phyloP scores from a whole-genome alignment of 331 rosid genomes.

The Ulmus americana region DNA sequence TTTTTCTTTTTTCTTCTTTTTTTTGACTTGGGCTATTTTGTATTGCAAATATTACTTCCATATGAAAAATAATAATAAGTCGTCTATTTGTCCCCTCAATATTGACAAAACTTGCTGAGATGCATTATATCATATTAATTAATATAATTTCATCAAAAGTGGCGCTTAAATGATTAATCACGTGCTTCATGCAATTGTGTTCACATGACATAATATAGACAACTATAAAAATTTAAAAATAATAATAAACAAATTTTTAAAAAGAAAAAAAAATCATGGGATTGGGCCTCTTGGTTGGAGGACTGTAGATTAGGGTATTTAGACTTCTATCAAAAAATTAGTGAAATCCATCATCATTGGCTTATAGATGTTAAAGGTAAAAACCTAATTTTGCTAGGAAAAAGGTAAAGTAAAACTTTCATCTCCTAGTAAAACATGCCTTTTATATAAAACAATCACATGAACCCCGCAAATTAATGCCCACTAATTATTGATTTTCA shows the following conservation, averaged over 20 bases:
- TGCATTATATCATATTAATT: background rate
- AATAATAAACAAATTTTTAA: background rate
- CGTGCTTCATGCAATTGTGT: constrained; percentile 1
- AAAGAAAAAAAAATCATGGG: background rate
- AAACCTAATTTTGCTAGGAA: background rate
- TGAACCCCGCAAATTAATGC: constrained; percentile 55
- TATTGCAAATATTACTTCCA: background rate
- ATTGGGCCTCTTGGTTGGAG: constrained; percentile 10
- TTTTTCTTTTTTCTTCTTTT: no score
- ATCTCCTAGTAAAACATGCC: background rate
- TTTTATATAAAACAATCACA: constrained; percentile 39
- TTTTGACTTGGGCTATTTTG: no score
- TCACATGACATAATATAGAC: background rate
- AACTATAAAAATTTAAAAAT: background rate
- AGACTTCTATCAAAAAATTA: constrained; percentile 11
- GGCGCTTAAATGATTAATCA: constrained; percentile 1
- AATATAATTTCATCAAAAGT: constrained; percentile 3
- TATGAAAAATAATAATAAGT: background rate
- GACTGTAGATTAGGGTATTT: constrained; percentile 1
- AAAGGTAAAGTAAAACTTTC: background rate
- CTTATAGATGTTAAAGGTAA: constrained; percentile 11
- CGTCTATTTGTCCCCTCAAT: background rate
- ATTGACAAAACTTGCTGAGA: background rate
- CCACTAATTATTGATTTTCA: constrained; percentile 47
- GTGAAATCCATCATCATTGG: constrained; percentile 4